Evolutionary conservation across 306 rosid species (phyloP), one percentile per base, ranked within the genome.

Genomic region (Urtica urens): DNA sequence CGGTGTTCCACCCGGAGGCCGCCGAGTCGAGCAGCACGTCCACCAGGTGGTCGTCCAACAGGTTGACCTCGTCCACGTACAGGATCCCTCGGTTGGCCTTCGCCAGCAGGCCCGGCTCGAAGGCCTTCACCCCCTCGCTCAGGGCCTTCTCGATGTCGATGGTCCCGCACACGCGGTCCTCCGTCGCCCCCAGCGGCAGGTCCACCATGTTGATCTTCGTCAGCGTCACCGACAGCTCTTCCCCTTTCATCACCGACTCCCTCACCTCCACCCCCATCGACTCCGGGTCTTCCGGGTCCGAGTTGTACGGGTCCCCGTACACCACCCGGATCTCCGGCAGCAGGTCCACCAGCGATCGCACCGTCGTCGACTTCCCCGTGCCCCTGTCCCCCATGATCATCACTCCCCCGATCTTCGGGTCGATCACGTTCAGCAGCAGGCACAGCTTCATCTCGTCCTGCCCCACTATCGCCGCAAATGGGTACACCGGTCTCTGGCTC

Each of bases 381-480:
- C 96, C 96, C 53, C 96, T 72, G 59, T 83, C 93, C 33, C 96
- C 96, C 96, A 83, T 88, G 65, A 83, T 88, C 96, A 88, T 88
- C 40, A 88, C 95, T 40, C 96, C 96, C 62, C 96, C 93, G 9
- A 83, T 88, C 82, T 76, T 88, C 3, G 95, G 95, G 65, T 88
- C 94, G 54, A 88, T 88, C 53, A 88, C 96, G 49, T 88, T 88
- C 10, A 88, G 71, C 28, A 88, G 68, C 72, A 88, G 96, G 60
- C 95, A 83, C 34, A 88, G 75, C 66, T 88, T 88, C 96, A 88
- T 88, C 80, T 88, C 96, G 64, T 88, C 95, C 66, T 83, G 96
- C 60, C 96, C 96, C 16, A 88, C 96, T 45, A 88, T 83, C 17
- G 96, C 95, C 17, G 95, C 53, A 65, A 88, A 88, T 1, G 96